Conservation (phyloP, 306 rosid genomes). For the Prinsepia uniflora region DNA sequence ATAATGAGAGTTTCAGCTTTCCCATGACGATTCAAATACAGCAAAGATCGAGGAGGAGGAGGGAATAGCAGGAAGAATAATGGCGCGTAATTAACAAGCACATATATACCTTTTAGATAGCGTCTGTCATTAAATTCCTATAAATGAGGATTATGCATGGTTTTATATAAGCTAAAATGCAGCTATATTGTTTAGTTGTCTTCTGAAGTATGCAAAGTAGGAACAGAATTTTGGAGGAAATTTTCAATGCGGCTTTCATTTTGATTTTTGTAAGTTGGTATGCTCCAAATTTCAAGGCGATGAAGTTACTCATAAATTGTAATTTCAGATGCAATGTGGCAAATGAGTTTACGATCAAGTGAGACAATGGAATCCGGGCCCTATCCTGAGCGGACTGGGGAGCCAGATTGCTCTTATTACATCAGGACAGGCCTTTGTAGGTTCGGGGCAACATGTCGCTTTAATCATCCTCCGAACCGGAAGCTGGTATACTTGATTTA, state of each 20-base stretch:
- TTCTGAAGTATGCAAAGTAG: background rate
- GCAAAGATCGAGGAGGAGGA: background rate
- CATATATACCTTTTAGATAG: background rate
- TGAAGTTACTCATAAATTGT: slow-evolving; percentile 25
- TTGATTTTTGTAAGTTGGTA: slow-evolving; percentile 2
- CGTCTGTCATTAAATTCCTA: background rate
- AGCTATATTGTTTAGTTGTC: background rate
- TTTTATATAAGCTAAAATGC: slow-evolving; percentile 2
- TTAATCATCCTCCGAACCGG: slow-evolving; percentile 95
- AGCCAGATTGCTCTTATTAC: slow-evolving; percentile 93
- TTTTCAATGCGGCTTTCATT: background rate
- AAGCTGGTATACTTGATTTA: slow-evolving; percentile 61
- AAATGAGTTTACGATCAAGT: slow-evolving; percentile 76
- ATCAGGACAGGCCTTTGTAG: slow-evolving; percentile 94
- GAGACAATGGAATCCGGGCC: slow-evolving; percentile 86
- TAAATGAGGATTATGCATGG: background rate
- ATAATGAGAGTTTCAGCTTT: background rate
- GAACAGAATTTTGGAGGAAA: slow-evolving; percentile 4
- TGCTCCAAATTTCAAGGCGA: slow-evolving; percentile 4
- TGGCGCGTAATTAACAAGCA: background rate
- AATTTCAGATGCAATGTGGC: slow-evolving; percentile 92
- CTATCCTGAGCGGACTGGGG: slow-evolving; percentile 92
- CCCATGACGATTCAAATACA: background rate
- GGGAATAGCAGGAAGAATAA: background rate
- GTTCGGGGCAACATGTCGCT: slow-evolving; percentile 93